Percentiles rank a stretch among this genome's conserved stretches.
These are phyloP conservation scores for Haplosporangium sp. DNA, from an alignment of 371 early-diverging fungal genomes.

Conservation along the genomic window DNA sequence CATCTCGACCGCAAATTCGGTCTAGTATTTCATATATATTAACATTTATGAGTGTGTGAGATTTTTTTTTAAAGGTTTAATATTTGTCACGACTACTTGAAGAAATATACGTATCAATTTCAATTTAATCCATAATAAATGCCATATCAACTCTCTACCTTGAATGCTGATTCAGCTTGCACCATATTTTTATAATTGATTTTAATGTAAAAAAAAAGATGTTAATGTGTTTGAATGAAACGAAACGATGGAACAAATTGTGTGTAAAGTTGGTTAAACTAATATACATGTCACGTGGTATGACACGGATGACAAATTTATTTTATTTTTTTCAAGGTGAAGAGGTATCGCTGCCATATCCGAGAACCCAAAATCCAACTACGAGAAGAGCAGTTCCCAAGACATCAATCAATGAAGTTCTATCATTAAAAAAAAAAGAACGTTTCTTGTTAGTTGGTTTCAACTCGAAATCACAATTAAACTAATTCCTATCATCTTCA, in stretches of 20 bases:
- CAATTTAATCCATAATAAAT: too few species aligned
- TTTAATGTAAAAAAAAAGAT: neutral
- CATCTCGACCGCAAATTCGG: constrained; percentile 89
- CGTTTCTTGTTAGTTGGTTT: neutral
- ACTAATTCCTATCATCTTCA: too few species aligned
- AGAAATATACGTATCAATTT: neutral
- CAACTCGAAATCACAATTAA: neutral
- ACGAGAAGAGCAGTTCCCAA: constrained; percentile 69
- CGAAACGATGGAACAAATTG: neutral
- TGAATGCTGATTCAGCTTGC: constrained; percentile 27
- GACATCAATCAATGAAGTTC: constrained; percentile 71
- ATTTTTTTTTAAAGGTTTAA: too few species aligned
- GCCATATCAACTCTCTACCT: constrained; percentile 13
- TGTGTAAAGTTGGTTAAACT: too few species aligned
- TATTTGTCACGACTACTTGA: neutral
- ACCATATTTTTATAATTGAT: constrained; percentile 17
- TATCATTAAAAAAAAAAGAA: constrained; percentile 6
- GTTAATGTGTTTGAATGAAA: neutral
- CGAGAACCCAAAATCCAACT: constrained; percentile 59
- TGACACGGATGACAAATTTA: neutral
- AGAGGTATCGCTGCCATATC: constrained; percentile 26
- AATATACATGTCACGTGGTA: neutral
- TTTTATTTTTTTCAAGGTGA: neutral
- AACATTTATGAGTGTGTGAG: too few species aligned
- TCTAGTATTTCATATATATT: constrained; percentile 24